Evolutionary conservation across 148 eudicot species (phyloP), one percentile per base, ranked within the genome.

Genomic region (Dysphania ambrosioides): DNA sequence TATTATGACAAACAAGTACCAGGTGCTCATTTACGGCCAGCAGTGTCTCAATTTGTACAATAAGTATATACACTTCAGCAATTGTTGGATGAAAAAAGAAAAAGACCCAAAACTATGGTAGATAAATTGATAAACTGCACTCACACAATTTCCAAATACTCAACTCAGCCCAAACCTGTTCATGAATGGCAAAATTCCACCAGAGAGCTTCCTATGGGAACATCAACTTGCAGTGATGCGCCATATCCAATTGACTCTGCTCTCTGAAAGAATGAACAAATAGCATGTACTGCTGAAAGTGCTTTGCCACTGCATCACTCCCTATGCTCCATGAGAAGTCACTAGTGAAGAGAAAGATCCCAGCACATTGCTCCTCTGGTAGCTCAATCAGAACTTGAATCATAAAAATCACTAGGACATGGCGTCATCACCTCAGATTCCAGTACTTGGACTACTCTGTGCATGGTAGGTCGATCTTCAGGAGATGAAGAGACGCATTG

Each of bases 391-490:
- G 97, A 95, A 83, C 35, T 83, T 49, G 96, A 92, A 77, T 95
- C 97, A 57, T 95, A 92, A 79, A 90, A 95, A 72, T 95, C 97
- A 75, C 99, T 95, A 19, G 97, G 99, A 76, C 97, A 92, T 49
- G 99, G 99, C 35, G 97, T 92, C 97, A 87, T 95, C 76, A 95
- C 96, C 80, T 95, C 99, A 42, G 97, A 90, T 84, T 95, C 99
- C 40, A 95, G 88, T 65, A 86, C 78, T 82, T 95, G 97, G 70
- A 90, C 88, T 16, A 95, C 99, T 82, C 97, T 79, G 83, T 95
- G 96, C 96, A 92, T 95, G 34, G 99, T 92, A 63, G 99, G 99
- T 42, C 99, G 88, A 47, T 95, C 99, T 77, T 95, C 99, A 57
- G 99, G 97, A 66, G 78, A 72, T 53, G 99, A 89, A 66, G 96